Conservation (phyloP, 1,284 basidiomycete species). For the Sutorius eximius region DNA sequence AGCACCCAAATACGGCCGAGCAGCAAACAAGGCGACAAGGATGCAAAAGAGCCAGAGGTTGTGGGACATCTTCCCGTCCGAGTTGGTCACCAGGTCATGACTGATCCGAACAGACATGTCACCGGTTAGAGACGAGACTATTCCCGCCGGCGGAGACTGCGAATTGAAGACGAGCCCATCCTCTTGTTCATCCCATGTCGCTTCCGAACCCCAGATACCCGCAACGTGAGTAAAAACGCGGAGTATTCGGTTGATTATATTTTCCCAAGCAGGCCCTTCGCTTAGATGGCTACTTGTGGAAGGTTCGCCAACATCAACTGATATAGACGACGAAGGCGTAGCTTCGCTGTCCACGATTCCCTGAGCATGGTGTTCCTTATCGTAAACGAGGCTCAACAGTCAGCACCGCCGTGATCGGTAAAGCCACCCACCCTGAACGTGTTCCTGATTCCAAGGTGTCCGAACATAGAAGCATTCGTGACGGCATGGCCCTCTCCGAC, state of each 20-base stretch:
- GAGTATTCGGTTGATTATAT: conserved; percentile 10
- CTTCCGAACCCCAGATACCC: conserved; percentile 22
- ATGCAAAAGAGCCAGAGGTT: conserved; percentile 32
- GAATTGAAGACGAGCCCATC: conserved; percentile 30
- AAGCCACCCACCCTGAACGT: conserved; percentile 26
- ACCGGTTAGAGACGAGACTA: conserved; percentile 1
- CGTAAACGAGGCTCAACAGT: conserved; percentile 17
- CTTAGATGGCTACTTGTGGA: not conserved
- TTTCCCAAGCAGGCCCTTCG: conserved; percentile 18
- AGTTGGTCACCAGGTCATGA: conserved; percentile 26
- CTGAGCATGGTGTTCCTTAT: conserved; percentile 25
- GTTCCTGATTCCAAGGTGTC: conserved; percentile 26
- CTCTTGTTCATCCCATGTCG: conserved; percentile 26
- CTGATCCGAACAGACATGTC: conserved; percentile 6
- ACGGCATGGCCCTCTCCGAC: conserved; percentile 18
- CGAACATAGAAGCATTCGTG: conserved; percentile 7
- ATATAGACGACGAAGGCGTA: not conserved
- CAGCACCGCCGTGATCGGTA: conserved; percentile 28
- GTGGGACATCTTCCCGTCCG: conserved; percentile 36
- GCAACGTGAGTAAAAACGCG: conserved; percentile 23
- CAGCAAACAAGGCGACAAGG: conserved; percentile 25
- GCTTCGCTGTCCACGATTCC: conserved; percentile 17
- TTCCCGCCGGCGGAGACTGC: conserved; percentile 1
- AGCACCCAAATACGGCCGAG: conserved; percentile 8
- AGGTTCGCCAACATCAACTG: conserved; percentile 2